Evolutionary conservation across 75 land plant genomes (phyloP), one percentile per base, ranked within the genome.

Genomic region (Pinus tabuliformis): DNA sequence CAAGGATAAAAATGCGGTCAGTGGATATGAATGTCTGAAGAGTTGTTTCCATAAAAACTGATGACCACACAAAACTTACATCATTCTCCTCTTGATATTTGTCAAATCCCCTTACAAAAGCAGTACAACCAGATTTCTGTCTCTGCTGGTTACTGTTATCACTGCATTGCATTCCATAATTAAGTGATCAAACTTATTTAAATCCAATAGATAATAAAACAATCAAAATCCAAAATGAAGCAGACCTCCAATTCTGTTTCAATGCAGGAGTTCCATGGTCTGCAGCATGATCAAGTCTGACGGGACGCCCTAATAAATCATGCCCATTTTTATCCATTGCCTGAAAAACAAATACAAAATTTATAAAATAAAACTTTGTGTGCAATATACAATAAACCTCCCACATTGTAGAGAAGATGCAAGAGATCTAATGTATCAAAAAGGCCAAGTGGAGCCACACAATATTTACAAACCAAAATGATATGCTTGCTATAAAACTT

Each of bases 51-150:
- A 39, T 49, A 18, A 18, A 14, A 14, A 77, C 24, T 17, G 2
- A 57, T 22, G 2, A 75, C 37, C 5, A 45, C 4, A 39, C 36
- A 56, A 12, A 20, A 45, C 77, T n/a, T 83, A 91, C 97, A 82
- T 89, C 64, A 12, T 90, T 87, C 54, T 91, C 92, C 11, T 83
- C 95, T 65, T 83, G 84, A 22, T 70, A 81, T 39, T 77, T 90
- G 63, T 96, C 91, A 80, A 96, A 91, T 2, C 99, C 99, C 52
- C 78, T 80, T 3, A 96, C 86, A 79, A 87, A 96, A 21, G 84
- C 73, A 39, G 94, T 89, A 36, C 74, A 60, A 1, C 78, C 70
- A 39, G 72, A 59, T 64, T 66, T 54, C 74, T 64, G 65, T 37
- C 82, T 78, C 74, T 83, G 82, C 63, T 78, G 84, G 76, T 61